These are phyloP conservation scores for Arctostaphylos glauca DNA, from an alignment of 148 eudicot genomes.

Conservation along the genomic window DNA sequence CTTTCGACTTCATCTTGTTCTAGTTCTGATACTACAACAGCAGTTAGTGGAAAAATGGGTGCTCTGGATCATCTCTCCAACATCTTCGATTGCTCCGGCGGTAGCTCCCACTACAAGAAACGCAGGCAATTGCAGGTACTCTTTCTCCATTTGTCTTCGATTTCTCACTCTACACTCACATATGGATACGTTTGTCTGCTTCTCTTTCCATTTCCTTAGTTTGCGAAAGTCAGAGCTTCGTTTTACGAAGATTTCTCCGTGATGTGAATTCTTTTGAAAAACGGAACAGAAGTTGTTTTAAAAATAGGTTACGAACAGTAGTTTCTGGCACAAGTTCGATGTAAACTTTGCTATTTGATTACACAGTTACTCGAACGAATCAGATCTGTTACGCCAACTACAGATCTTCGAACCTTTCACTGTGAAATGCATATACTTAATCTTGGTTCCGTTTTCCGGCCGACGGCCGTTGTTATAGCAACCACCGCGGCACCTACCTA, in stretches of 20 bases:
- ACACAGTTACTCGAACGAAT: no score
- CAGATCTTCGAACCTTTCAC: background rate
- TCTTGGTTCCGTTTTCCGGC: background rate
- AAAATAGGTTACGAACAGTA: no score
- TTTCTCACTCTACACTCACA: no score
- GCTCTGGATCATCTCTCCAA: slow-evolving; percentile 59
- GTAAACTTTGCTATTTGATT: no score
- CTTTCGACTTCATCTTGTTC: background rate
- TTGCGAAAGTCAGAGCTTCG: no score
- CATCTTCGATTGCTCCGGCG: slow-evolving; percentile 47
- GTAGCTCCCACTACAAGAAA: slow-evolving; percentile 25
- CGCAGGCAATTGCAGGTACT: slow-evolving; percentile 64
- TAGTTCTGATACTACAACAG: background rate
- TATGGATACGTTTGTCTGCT: no score
- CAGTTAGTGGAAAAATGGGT: slow-evolving; percentile 36
- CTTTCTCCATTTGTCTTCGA: background rate
- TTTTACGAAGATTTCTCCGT: no score
- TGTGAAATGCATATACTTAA: background rate
- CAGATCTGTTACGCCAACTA: background rate
- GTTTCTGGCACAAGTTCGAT: no score
- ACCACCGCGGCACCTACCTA: no score
- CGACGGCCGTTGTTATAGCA: background rate
- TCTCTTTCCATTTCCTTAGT: no score
- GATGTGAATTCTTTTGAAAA: no score
- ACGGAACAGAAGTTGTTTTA: no score